A percentile compares a stretch with the other conserved stretches of the same genome.
Evolutionary conservation across 192 early-diverging fungal species (phyloP).

Genomic region (Haplosporangium gracile): DNA sequence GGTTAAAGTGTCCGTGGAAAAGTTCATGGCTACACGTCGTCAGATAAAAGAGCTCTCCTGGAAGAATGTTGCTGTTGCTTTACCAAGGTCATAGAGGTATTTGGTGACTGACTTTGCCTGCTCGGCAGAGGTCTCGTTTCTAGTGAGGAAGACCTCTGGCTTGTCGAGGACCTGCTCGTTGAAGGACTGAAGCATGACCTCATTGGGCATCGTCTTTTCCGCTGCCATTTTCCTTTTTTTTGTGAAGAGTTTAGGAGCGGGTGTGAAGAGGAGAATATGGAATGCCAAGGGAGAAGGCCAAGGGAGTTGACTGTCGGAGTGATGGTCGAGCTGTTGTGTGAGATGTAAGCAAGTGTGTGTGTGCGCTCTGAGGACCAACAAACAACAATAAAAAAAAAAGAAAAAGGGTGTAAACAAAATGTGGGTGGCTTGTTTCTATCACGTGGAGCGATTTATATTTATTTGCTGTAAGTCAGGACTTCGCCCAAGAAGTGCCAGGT

Average conservation of each 20-base stretch:
- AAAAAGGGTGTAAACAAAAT: background rate
- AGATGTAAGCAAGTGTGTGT: background rate
- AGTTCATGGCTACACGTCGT: background rate
- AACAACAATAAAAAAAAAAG: background rate
- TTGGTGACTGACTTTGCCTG: slow-evolving; percentile 62
- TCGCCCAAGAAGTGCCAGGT: background rate
- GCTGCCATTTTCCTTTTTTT: background rate
- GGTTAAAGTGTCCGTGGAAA: background rate
- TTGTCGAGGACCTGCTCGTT: slow-evolving; percentile 61
- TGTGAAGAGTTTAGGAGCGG: background rate
- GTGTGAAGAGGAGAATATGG: background rate
- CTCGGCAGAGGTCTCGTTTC: slow-evolving; percentile 47
- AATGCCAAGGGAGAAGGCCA: background rate
- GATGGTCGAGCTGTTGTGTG: slow-evolving; percentile 2
- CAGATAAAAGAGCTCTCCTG: background rate
- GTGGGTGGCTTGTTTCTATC: background rate
- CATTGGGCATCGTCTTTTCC: slow-evolving; percentile 39
- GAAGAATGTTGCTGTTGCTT: background rate
- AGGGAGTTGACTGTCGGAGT: background rate
- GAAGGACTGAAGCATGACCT: slow-evolving; percentile 42
- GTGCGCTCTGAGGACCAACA: background rate
- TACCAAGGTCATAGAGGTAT: slow-evolving; percentile 68
- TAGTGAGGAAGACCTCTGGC: slow-evolving; percentile 64
- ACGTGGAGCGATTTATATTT: background rate
- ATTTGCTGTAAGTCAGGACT: background rate